phyloP scores from a whole-genome alignment of 805 yeast species.

The Wickerhamiella azyma region DNA sequence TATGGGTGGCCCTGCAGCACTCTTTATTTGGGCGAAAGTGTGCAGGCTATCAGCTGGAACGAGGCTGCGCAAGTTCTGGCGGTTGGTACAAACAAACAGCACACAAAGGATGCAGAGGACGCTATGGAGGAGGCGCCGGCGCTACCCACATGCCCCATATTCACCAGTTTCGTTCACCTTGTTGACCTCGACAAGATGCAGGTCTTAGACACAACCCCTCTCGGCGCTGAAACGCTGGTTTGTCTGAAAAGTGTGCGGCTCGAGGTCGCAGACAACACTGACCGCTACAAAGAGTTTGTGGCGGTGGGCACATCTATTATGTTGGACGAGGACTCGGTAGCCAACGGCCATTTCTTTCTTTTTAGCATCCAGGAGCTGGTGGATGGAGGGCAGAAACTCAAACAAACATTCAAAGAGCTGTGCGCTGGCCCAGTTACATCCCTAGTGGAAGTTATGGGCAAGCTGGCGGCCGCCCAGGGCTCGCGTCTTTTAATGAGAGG shows the following conservation, averaged over 20 bases:
- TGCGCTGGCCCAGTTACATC: slow-evolving; percentile 75
- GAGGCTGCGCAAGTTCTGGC: slow-evolving; percentile 48
- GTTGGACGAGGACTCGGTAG: slow-evolving; percentile 66
- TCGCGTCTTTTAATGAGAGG: slow-evolving; percentile 70
- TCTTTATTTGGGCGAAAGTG: slow-evolving; percentile 41
- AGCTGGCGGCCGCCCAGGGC: slow-evolving; percentile 75
- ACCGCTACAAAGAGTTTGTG: slow-evolving; percentile 45
- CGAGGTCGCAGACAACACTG: slow-evolving; percentile 27
- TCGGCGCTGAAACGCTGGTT: slow-evolving; percentile 56
- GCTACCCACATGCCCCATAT: slow-evolving; percentile 24
- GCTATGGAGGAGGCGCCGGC: slow-evolving; percentile 27
- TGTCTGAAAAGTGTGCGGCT: slow-evolving; percentile 41
- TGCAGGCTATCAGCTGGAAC: slow-evolving; percentile 58
- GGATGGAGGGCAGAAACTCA: slow-evolving; percentile 73
- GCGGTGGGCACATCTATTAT: slow-evolving; percentile 67
- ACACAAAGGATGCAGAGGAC: slow-evolving; percentile 27
- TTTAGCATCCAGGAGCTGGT: slow-evolving; percentile 69
- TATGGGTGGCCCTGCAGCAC: slow-evolving; percentile 23
- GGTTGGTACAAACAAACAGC: slow-evolving; percentile 35
- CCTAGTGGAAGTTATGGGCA: slow-evolving; percentile 66
- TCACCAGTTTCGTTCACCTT: slow-evolving; percentile 46
- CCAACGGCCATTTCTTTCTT: slow-evolving; percentile 64
- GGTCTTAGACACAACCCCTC: slow-evolving; percentile 52
- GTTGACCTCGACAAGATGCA: slow-evolving; percentile 68
- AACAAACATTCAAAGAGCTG: slow-evolving; percentile 55